Percentiles rank a stretch among this genome's conserved stretches.
These are phyloP conservation scores for Alternaria atra DNA, from an alignment of 2,329 filamentous ascomycete species.

Conservation along the genomic window DNA sequence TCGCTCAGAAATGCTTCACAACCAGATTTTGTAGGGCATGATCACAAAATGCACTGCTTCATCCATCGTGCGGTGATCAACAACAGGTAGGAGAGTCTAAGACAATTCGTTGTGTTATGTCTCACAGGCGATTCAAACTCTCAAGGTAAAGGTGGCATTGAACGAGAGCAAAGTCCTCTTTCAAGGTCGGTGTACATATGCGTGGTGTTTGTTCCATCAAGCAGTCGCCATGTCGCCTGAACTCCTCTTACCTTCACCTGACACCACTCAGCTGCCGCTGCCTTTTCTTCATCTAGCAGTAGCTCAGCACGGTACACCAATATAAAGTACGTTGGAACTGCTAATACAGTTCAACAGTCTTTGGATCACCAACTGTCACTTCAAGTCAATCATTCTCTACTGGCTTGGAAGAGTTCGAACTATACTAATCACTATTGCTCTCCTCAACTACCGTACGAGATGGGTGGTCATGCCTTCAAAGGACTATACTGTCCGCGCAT, in stretches of 20 bases:
- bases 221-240: background rate
- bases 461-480: conserved; percentile 26
- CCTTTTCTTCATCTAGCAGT: background rate
- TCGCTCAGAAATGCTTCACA: no score
- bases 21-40: no score
- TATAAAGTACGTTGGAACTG: background rate
- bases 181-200: background rate
- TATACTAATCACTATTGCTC: background rate
- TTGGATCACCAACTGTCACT: background rate
- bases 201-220: background rate
- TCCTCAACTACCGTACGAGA: background rate
- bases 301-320: background rate
- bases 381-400: background rate
- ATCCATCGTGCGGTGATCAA: no score
- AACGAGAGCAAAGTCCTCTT: background rate
- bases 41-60: no score
- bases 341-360: background rate
- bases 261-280: background rate
- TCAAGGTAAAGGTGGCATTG: background rate
- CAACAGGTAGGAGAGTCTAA: no score
- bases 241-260: background rate
- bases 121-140: background rate
- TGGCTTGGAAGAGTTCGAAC: no score
- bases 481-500: conserved; percentile 36
- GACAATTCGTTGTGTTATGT: background rate